These are phyloP conservation scores for Candida ulmi DNA, from an alignment of 805 yeast species.

Conservation along the genomic window DNA sequence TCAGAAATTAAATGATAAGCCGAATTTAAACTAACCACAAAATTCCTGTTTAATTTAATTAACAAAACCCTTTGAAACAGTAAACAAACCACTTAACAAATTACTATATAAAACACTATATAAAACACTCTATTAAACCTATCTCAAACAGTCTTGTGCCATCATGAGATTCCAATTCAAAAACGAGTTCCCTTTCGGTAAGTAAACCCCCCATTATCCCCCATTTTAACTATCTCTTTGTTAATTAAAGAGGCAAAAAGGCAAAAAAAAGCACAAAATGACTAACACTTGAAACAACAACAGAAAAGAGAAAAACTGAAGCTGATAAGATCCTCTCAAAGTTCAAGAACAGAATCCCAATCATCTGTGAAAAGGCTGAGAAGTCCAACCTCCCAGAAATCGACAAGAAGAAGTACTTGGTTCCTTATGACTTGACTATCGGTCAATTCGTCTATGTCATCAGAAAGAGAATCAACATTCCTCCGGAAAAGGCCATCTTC, in stretches of 20 bases:
- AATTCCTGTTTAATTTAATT: too few relatives aligned
- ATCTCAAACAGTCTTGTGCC: conserved; percentile 1
- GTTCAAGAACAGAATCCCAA: conserved; percentile 91
- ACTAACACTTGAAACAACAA: conserved; percentile 6
- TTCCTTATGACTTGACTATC: conserved; percentile 92
- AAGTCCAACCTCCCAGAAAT: conserved; percentile 93
- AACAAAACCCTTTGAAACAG: too few relatives aligned
- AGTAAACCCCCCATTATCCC: conserved; percentile 26
- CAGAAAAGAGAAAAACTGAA: conserved; percentile 91
- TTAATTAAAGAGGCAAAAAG: too few relatives aligned
- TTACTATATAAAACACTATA: too few relatives aligned
- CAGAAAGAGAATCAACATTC: conserved; percentile 91
- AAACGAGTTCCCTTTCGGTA: conserved; percentile 93
- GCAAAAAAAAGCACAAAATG: background rate
- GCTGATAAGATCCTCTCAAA: conserved; percentile 85
- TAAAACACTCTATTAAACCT: too few relatives aligned
- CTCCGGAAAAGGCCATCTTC: conserved; percentile 96
- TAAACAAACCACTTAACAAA: too few relatives aligned
- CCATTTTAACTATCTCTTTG: too few relatives aligned
- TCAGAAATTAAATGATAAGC: too few relatives aligned
- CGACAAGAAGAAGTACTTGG: conserved; percentile 95
- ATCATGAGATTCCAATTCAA: conserved; percentile 87
- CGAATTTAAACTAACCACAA: too few relatives aligned
- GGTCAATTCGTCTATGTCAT: conserved; percentile 98
- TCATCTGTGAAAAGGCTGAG: conserved; percentile 93